Base-by-base conservation (phyloP, 768 basidiomycete species). In the Lactarius hengduanensis region DNA sequence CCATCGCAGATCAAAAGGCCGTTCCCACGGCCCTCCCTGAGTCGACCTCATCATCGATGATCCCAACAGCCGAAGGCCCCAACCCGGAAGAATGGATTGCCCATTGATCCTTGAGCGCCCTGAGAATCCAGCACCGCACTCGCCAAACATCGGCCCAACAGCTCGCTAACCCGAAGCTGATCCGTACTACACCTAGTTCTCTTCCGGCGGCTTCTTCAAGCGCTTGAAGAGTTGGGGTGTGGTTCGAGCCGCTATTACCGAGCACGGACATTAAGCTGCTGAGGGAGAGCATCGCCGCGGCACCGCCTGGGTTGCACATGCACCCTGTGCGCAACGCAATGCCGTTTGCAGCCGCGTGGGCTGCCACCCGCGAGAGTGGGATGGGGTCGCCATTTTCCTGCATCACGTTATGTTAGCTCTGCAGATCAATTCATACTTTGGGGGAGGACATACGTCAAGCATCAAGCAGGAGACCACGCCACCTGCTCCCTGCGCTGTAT, bases 241-340 rank as follows among this genome's bases (percentile, higher is more conserved):
- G 61, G 22, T 16, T 54, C 6, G 85, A 87, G 47, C 85, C 81
- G 5, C 88, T 88, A 1, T 80, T 77, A 67, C 81, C 84, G 0
- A 92, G 80, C 16, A 74, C 77, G 6, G 79, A 77, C 90, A 92
- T 92, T 64, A 86, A 81, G 22, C 82, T 79, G 65, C 86, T 77
- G 36, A 92, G 82, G 0, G 86, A 87, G 5, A 92, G 80, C 18
- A 94, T 77, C 5, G 88, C 83, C 1, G 90, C 86, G 0, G 91
- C 89, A 20, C 86, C 92, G 11, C 92, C 92, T 18, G 92, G 90
- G 69, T 94, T 94, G 73, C 92, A 94, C 85, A 93, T 88, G 74
- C 92, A 94, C 0, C 92, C 92, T 3, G 91, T 91, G 53, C 92
- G 86, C 38, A 94, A 76, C 20, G 91, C 92, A 64, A 94, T 87